Evolutionary conservation across 768 basidiomycete species (phyloP).

Genomic region (Crepidotus variabilis): DNA sequence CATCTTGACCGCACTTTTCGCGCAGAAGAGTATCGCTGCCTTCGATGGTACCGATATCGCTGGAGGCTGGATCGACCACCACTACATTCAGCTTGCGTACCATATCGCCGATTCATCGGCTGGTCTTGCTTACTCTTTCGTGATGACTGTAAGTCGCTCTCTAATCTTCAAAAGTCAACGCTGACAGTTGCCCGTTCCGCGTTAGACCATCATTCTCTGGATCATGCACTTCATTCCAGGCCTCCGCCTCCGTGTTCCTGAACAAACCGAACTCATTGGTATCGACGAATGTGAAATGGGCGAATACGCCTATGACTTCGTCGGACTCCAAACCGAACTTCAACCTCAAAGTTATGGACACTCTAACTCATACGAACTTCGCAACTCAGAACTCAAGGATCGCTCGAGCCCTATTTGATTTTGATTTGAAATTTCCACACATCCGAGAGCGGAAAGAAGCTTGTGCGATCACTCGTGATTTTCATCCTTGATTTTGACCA

Average conservation of each 20-base stretch:
- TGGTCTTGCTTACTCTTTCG: slow-evolving; percentile 69
- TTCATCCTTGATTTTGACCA: no score
- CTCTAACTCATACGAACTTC: slow-evolving; percentile 2
- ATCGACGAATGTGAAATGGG: slow-evolving; percentile 90
- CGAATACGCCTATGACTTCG: slow-evolving; percentile 87
- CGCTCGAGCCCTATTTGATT: neutral
- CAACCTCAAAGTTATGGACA: slow-evolving; percentile 13
- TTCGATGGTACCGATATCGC: slow-evolving; percentile 74
- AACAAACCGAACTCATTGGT: slow-evolving; percentile 68
- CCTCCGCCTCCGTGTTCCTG: slow-evolving; percentile 57
- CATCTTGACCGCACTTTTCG: slow-evolving; percentile 84
- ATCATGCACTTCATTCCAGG: slow-evolving; percentile 76
- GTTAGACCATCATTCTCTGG: slow-evolving; percentile 65
- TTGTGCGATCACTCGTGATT: neutral
- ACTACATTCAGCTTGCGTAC: slow-evolving; percentile 79
- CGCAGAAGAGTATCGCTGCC: slow-evolving; percentile 71
- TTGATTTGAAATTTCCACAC: neutral
- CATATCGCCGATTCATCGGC: slow-evolving; percentile 76
- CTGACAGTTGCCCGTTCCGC: neutral
- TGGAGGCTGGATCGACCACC: slow-evolving; percentile 88
- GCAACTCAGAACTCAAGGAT: slow-evolving; percentile 1
- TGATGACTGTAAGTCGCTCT: slow-evolving; percentile 57
- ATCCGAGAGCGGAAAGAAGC: neutral
- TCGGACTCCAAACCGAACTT: slow-evolving; percentile 48
- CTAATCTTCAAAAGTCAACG: neutral